These are phyloP conservation scores for Leccinellum rugosiceps DNA, from an alignment of 768 basidiomycete genomes.

Conservation along the genomic window DNA sequence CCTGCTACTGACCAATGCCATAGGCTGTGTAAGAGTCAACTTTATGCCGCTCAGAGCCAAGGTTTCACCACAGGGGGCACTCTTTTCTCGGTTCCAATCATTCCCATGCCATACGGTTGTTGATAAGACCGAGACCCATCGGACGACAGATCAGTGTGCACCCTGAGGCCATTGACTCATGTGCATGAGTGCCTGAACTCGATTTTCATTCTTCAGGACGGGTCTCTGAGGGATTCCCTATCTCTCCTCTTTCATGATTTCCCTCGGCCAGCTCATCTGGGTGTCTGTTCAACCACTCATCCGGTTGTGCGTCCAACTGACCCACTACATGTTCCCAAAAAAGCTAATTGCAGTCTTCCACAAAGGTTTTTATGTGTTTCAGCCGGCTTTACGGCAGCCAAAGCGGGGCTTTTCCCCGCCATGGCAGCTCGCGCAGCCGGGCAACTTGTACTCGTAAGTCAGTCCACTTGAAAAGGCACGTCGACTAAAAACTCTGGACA, in stretches of 20 bases:
- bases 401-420: conserved; percentile 55
- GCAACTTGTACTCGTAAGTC: conserved; percentile 53
- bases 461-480: background rate
- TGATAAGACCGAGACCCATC: background rate
- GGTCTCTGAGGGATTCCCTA: background rate
- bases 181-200: background rate
- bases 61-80: background rate
- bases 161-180: background rate
- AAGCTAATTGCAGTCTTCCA: conserved; percentile 1
- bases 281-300: conserved; percentile 57
- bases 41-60: background rate
- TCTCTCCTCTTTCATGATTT: conserved; percentile 15
- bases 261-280: conserved; percentile 55
- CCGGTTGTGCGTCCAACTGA: conserved; percentile 45
- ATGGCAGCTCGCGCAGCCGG: conserved; percentile 58
- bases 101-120: background rate
- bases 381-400: conserved; percentile 57
- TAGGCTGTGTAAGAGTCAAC: background rate
- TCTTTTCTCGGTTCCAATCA: background rate
- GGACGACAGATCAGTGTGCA: conserved; percentile 1
- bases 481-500: background rate
- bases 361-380: conserved; percentile 52
- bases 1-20: background rate
- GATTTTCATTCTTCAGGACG: conserved; percentile 5
- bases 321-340: background rate